phyloP scores from a whole-genome alignment of 176 grass and related monocot species.

The Avena sativa region DNA sequence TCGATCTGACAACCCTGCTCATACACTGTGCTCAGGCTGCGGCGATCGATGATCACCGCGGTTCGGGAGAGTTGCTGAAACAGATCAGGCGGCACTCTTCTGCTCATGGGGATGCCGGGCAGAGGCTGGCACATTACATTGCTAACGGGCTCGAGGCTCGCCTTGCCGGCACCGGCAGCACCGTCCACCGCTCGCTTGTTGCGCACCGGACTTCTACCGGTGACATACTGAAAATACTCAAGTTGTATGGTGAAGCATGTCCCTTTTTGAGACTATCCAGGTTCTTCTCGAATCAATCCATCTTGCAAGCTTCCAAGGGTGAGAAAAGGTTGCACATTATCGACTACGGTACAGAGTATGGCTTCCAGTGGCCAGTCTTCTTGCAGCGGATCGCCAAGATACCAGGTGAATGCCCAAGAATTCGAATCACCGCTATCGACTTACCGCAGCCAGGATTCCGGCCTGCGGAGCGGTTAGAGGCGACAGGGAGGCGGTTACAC shows the following conservation, averaged over 20 bases:
- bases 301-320: constrained; percentile 21
- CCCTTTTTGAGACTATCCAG: constrained; percentile 29
- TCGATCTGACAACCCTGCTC: constrained; percentile 51
- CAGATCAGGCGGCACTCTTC: constrained; percentile 52
- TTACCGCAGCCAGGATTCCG: constrained; percentile 52
- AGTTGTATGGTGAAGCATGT: constrained; percentile 38
- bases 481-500: constrained; percentile 34
- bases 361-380: constrained; percentile 55
- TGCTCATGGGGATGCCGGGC: constrained; percentile 38
- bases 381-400: constrained; percentile 35
- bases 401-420: constrained; percentile 13
- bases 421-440: constrained; percentile 47
- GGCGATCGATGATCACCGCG: constrained; percentile 49
- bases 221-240: constrained; percentile 40
- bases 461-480: constrained; percentile 47
- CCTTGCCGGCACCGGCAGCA: constrained; percentile 49
- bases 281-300: constrained; percentile 34
- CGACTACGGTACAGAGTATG: constrained; percentile 42
- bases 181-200: constrained; percentile 38
- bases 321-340: constrained; percentile 42
- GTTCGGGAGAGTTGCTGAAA: constrained; percentile 34
- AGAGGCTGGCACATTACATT: constrained; percentile 52
- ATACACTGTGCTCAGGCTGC: constrained; percentile 48
- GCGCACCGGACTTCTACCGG: constrained; percentile 28
- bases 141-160: constrained; percentile 55